A percentile compares a stretch with the other conserved stretches of the same genome.
Evolutionary conservation across 140 eudicot species (phyloP).

Genomic region (Ambrosia hybrid): DNA sequence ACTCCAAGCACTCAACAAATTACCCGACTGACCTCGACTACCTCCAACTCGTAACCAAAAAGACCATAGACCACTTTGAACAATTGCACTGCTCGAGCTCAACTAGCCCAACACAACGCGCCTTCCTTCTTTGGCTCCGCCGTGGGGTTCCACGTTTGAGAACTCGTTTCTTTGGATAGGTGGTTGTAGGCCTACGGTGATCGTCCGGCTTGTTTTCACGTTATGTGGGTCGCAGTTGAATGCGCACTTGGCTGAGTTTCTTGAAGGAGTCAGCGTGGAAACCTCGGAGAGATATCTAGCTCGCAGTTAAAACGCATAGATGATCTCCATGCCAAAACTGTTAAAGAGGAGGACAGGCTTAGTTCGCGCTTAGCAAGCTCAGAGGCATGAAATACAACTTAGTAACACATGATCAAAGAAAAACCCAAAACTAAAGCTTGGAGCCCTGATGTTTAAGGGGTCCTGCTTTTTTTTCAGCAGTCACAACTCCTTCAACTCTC

Average conservation of each 20-base stretch:
- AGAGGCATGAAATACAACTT: slow-evolving; percentile 32
- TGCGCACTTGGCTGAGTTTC: slow-evolving; percentile 37
- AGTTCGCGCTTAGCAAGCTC: slow-evolving; percentile 30
- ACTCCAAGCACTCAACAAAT: slow-evolving; percentile 22
- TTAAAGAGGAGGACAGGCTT: slow-evolving; percentile 42
- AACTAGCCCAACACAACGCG: slow-evolving; percentile 36
- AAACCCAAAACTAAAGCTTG: no score
- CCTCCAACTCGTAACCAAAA: slow-evolving; percentile 30
- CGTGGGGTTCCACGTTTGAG: slow-evolving; percentile 45
- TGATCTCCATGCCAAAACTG: slow-evolving; percentile 39
- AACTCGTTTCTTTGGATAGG: slow-evolving; percentile 46
- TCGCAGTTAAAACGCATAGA: slow-evolving; percentile 33
- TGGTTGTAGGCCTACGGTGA: slow-evolving; percentile 41
- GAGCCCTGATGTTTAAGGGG: no score
- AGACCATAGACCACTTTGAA: slow-evolving; percentile 42
- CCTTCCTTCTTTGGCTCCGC: slow-evolving; percentile 36
- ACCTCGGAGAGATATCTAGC: slow-evolving; percentile 40
- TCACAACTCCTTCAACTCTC: no score
- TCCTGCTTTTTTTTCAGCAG: no score
- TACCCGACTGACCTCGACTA: slow-evolving; percentile 25
- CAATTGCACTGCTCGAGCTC: slow-evolving; percentile 26
- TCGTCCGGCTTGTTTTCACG: slow-evolving; percentile 31
- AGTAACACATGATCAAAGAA: background rate
- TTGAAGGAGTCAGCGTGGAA: slow-evolving; percentile 36
- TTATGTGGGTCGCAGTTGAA: slow-evolving; percentile 38